Evolutionary conservation across 306 rosid genomes (phyloP).

Genomic region (Dryas alaskensis): DNA sequence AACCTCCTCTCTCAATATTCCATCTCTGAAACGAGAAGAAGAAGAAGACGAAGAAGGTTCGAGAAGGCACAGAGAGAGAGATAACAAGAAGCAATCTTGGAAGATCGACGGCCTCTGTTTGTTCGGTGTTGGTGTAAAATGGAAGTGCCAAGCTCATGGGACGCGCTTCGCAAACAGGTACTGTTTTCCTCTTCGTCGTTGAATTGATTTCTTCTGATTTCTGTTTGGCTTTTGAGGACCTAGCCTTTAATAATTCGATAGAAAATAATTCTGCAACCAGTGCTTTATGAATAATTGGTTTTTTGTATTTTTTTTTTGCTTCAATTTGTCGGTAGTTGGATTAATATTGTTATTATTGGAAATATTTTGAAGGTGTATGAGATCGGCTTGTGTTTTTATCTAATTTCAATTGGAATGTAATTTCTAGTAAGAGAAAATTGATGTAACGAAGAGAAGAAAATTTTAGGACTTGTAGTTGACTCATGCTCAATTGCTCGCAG

Average conservation of each 20-base stretch:
- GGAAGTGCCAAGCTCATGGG: constrained; percentile 90
- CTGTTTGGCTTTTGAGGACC: constrained; percentile 5
- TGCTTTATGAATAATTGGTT: constrained; percentile 1
- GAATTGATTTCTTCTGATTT: not conserved
- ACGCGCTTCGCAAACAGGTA: constrained; percentile 95
- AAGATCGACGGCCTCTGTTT: constrained; percentile 5
- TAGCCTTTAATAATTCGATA: not conserved
- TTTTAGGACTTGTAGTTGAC: not conserved
- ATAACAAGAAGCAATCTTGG: not conserved
- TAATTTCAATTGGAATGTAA: not conserved
- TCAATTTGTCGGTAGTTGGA: not conserved
- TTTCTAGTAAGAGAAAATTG: not conserved
- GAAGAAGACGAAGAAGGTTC: not conserved
- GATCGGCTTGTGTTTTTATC: not conserved
- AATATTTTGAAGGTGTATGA: not conserved
- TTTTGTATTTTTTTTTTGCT: constrained; percentile 10
- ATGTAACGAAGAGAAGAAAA: not conserved
- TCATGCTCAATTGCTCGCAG: not conserved
- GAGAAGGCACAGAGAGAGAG: not conserved
- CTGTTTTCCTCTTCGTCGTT: not conserved
- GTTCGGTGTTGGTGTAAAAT: constrained; percentile 26
- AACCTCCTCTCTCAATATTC: not conserved
- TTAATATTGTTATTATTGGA: too few species aligned
- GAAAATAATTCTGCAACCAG: constrained; percentile 11
- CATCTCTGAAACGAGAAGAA: not conserved